Evolutionary conservation across 2,329 filamentous ascomycete species (phyloP).

Genomic region (Cephalotrichum gorgonifer): DNA sequence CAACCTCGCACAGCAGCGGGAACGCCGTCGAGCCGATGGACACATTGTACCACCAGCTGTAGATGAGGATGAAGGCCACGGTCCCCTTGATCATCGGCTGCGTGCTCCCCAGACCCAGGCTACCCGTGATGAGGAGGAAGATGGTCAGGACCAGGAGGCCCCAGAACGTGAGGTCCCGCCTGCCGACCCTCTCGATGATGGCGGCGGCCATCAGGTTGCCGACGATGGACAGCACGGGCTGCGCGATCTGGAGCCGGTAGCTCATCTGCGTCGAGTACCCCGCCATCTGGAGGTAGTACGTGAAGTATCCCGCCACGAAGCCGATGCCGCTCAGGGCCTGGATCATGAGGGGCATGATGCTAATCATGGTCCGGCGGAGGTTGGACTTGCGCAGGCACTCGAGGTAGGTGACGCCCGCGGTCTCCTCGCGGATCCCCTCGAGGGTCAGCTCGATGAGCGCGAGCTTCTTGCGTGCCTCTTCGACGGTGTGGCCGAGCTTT

Average conservation of each 20-base stretch:
- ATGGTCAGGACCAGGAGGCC: slow-evolving; percentile 20
- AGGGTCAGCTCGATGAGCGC: slow-evolving; percentile 13
- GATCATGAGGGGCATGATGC: slow-evolving; percentile 21
- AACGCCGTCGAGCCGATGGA: slow-evolving; percentile 26
- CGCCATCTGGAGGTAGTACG: slow-evolving; percentile 31
- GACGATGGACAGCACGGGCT: slow-evolving; percentile 13
- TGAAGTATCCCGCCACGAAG: slow-evolving; percentile 24
- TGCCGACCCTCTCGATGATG: slow-evolving; percentile 20
- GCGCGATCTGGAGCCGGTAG: slow-evolving; percentile 26
- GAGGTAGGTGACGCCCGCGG: slow-evolving; percentile 23
- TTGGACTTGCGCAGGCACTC: slow-evolving; percentile 27
- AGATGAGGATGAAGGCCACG: slow-evolving; percentile 23
- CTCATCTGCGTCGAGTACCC: slow-evolving; percentile 20
- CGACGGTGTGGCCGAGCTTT: slow-evolving; percentile 13
- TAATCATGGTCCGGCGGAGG: slow-evolving; percentile 13
- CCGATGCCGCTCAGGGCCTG: slow-evolving; percentile 21
- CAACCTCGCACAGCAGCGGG: slow-evolving; percentile 23
- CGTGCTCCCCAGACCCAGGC: slow-evolving; percentile 13
- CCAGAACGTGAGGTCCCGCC: slow-evolving; percentile 19
- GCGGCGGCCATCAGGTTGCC: slow-evolving; percentile 22
- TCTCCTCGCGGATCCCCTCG: slow-evolving; percentile 21
- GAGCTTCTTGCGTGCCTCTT: slow-evolving; percentile 12
- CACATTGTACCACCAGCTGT: slow-evolving; percentile 17
- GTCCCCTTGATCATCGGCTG: slow-evolving; percentile 14
- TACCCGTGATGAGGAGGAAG: slow-evolving; percentile 27